A percentile compares a stretch with the other conserved stretches of the same genome.
phyloP scores from a whole-genome alignment of 2,329 filamentous ascomycete species.

The Tetracladium maxilliforme region DNA sequence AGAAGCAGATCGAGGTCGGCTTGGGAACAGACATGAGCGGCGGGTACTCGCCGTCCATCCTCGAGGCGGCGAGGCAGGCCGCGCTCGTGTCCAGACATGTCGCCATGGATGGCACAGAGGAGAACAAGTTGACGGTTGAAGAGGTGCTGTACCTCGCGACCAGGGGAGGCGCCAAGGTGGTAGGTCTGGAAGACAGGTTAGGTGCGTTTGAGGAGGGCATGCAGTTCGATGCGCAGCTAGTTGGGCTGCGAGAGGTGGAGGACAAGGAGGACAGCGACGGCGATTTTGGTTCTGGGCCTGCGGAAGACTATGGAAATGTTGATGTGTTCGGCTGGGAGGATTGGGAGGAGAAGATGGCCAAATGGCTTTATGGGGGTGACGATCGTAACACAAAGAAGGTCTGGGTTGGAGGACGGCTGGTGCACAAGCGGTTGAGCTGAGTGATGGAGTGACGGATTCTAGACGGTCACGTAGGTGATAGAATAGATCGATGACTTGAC shows the following conservation, averaged over 20 bases:
- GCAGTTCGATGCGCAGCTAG: constrained; percentile 82
- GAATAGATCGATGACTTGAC: too few relatives aligned
- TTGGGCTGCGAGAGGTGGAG: constrained; percentile 41
- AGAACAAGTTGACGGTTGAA: constrained; percentile 61
- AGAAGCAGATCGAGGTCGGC: constrained; percentile 64
- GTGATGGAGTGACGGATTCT: too few relatives aligned
- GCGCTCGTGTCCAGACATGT: constrained; percentile 63
- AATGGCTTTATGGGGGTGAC: constrained; percentile 91
- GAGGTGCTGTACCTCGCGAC: constrained; percentile 83
- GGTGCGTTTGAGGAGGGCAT: constrained; percentile 77
- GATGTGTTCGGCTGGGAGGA: constrained; percentile 85
- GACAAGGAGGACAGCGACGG: constrained; percentile 22
- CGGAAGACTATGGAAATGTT: constrained; percentile 43
- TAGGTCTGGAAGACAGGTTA: constrained; percentile 57
- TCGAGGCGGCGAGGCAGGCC: constrained; percentile 74
- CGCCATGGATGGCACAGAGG: constrained; percentile 36
- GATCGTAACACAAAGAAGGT: constrained; percentile 80
- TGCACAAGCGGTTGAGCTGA: constrained; percentile 57
- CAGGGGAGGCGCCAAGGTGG: constrained; percentile 68
- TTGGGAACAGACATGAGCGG: constrained; percentile 86
- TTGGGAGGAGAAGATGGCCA: constrained; percentile 77
- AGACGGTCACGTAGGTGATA: too few relatives aligned
- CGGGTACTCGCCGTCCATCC: constrained; percentile 67
- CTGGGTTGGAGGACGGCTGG: constrained; percentile 76
- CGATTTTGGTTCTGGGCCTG: constrained; percentile 8